These are phyloP conservation scores for Hippophae tibetana DNA, from an alignment of 306 rosid genomes.

Conservation along the genomic window DNA sequence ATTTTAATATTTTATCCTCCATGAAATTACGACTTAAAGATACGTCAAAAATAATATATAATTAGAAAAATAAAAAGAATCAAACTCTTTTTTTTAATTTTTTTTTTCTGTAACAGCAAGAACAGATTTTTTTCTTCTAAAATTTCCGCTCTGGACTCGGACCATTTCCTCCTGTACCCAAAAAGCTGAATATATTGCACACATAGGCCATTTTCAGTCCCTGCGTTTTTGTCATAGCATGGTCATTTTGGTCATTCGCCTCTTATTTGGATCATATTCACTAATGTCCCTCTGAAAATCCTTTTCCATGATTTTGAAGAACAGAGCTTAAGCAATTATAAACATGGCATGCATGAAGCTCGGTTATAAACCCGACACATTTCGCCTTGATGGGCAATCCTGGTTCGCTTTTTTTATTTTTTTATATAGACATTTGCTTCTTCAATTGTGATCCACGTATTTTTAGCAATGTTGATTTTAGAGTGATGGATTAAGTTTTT, in stretches of 20 bases:
- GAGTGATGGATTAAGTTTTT: too few relatives aligned
- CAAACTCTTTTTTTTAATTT: too few relatives aligned
- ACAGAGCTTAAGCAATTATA: not conserved
- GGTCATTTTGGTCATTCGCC: not conserved
- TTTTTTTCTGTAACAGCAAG: conserved; percentile 19
- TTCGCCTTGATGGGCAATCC: conserved; percentile 49
- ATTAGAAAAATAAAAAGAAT: too few relatives aligned
- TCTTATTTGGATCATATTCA: not conserved
- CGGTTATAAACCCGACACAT: conserved; percentile 73
- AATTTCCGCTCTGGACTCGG: conserved; percentile 61
- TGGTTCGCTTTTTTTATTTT: conserved; percentile 37
- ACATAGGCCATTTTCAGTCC: conserved; percentile 6
- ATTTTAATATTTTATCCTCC: too few relatives aligned
- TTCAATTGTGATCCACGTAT: too few relatives aligned
- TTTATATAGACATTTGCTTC: conserved; percentile 1
- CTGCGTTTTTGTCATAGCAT: conserved; percentile 12
- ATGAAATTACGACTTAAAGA: too few relatives aligned
- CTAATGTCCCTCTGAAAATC: not conserved
- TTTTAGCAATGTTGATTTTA: too few relatives aligned
- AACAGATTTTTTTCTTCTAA: conserved; percentile 54
- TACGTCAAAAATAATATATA: too few relatives aligned
- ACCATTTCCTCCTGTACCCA: conserved; percentile 12
- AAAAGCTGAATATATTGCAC: conserved; percentile 19
- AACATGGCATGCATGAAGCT: conserved; percentile 64
- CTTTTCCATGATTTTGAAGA: conserved; percentile 14